phyloP scores from a whole-genome alignment of 257 asterid species.

The Datura wrightii region DNA sequence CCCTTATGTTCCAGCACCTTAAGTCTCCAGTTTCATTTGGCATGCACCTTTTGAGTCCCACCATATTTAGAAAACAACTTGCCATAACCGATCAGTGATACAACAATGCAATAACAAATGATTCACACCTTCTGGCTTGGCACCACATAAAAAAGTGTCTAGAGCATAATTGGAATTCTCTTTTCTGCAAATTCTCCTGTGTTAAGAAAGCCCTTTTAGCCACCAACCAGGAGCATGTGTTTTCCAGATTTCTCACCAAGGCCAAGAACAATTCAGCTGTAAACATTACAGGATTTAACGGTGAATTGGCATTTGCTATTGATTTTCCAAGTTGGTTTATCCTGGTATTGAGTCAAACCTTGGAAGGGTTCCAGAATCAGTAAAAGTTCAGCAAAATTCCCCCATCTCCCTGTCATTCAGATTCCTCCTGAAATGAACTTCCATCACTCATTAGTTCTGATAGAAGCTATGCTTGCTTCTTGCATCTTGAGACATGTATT shows the following conservation, averaged over 20 bases:
- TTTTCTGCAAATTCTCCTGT: neutral
- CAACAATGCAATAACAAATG: neutral
- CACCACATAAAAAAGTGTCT: neutral
- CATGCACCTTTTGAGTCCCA: neutral
- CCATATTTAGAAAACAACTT: neutral
- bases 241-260: neutral
- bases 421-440: neutral
- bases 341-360: constrained; percentile 1
- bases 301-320: neutral
- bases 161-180: neutral
- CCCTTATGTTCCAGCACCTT: neutral
- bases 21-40: neutral
- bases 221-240: neutral
- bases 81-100: neutral
- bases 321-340: neutral
- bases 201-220: neutral
- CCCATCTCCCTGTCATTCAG: neutral
- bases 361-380: neutral
- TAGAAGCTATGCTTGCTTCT: neutral
- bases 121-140: neutral
- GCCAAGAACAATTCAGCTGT: neutral
- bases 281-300: neutral
- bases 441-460: neutral
- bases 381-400: neutral
- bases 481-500: neutral